A percentile compares a stretch with the other conserved stretches of the same genome.
phyloP scores from a whole-genome alignment of 1,139 yeast genomes.

The Blastobotrys raffinosifermentans region DNA sequence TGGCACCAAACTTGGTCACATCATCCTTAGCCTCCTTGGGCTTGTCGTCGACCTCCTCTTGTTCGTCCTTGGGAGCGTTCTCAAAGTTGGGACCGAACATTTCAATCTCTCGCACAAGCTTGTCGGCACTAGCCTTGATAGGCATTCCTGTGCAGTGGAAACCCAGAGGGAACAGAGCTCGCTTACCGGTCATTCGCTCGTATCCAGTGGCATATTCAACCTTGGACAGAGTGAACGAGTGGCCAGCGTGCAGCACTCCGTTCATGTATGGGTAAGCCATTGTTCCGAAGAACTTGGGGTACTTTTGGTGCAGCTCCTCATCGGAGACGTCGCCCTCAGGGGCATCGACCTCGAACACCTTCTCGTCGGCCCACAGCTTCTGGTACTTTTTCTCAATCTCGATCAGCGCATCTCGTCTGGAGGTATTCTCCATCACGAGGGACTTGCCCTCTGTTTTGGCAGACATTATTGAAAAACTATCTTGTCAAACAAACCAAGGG shows the following conservation, averaged over 20 bases:
- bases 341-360: slow-evolving; percentile 80
- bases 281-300: slow-evolving; percentile 85
- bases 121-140: slow-evolving; percentile 93
- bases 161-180: slow-evolving; percentile 92
- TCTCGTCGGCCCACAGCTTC: slow-evolving; percentile 78
- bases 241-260: slow-evolving; percentile 98
- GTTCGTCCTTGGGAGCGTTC: slow-evolving; percentile 54
- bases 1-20: slow-evolving; percentile 83
- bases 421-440: slow-evolving; percentile 49
- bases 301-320: slow-evolving; percentile 67
- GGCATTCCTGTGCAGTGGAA: slow-evolving; percentile 99
- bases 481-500: no score
- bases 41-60: slow-evolving; percentile 40
- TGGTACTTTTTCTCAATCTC: slow-evolving; percentile 89
- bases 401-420: slow-evolving; percentile 89
- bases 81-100: slow-evolving; percentile 79
- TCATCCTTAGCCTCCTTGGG: slow-evolving; percentile 52
- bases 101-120: slow-evolving; percentile 87
- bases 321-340: slow-evolving; percentile 64
- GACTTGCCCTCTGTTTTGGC: slow-evolving; percentile 28
- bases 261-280: slow-evolving; percentile 99
- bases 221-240: slow-evolving; percentile 90
- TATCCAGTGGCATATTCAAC: slow-evolving; percentile 91
- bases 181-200: slow-evolving; percentile 90
- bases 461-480: no score